phyloP scores from a whole-genome alignment of 2,329 filamentous ascomycete genomes.

The Nemania bipapillata region DNA sequence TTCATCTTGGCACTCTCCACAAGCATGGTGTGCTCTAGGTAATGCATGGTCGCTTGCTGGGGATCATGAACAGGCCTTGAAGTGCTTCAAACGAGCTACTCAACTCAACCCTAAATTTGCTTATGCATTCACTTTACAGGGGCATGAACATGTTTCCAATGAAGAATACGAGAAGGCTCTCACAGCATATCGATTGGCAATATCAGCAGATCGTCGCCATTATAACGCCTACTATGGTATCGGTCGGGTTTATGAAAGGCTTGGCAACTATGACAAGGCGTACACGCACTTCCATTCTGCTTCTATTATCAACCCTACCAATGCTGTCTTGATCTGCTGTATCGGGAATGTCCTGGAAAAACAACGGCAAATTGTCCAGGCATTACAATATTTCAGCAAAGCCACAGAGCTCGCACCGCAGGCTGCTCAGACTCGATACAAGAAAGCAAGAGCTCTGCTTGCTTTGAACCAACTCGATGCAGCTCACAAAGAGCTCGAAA shows the following conservation, averaged over 20 bases:
- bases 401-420: conserved; percentile 84
- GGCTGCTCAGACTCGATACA: conserved; percentile 86
- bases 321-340: conserved; percentile 90
- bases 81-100: conserved; percentile 93
- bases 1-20: conserved; percentile 84
- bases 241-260: conserved; percentile 83
- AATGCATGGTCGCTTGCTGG: conserved; percentile 93
- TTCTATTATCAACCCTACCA: conserved; percentile 89
- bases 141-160: conserved; percentile 93
- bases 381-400: conserved; percentile 81
- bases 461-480: conserved; percentile 75
- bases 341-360: conserved; percentile 91
- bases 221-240: conserved; percentile 99
- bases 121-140: conserved; percentile 94
- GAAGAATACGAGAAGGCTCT: conserved; percentile 98
- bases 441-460: conserved; percentile 88
- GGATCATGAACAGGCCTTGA: conserved; percentile 93
- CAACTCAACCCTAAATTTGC: conserved; percentile 91
- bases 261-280: conserved; percentile 90
- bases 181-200: conserved; percentile 83
- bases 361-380: conserved; percentile 81
- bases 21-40: conserved; percentile 95
- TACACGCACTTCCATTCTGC: conserved; percentile 91
- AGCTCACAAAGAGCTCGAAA: conserved; percentile 82
- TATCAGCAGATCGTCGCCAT: conserved; percentile 86